Base-by-base conservation (phyloP, 2,329 filamentous ascomycete genomes). In the Decorospora gaudefroyi region DNA sequence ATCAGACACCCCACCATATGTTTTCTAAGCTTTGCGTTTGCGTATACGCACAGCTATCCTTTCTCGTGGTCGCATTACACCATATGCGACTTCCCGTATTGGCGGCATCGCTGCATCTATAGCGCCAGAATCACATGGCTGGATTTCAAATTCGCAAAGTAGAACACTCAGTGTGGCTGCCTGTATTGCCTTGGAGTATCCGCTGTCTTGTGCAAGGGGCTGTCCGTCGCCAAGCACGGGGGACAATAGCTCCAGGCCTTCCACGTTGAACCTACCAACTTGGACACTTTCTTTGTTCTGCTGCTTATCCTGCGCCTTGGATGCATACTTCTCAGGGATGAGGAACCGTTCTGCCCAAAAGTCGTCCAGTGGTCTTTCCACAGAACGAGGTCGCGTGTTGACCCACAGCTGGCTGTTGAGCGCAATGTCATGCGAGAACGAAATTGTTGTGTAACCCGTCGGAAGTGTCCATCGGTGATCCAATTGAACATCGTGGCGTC, bases 281-380 rank as follows among this genome's bases (percentile, higher is more conserved):
- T 40, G 27, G 9, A 46, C 11, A 7, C 26, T 21, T 15, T 32
- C 19, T 10, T 35, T 34, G 30, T 21, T 35, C 21, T 46, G 33
- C 9, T 22, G 21, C 22, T 39, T 28, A 19, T 21, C 16, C 10
- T 37, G 25, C 15, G 22, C 37, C 23, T 32, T 28, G 12, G 29
- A 29, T 12, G 7, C 26, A 22, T 26, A 15, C 4, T 44, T 50
- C 2, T 51, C 46, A 0, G 52, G 31, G 9, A 51, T 13, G 2
- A 60, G 29, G 29, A 67, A 68, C 0, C 63, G 51, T 35, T 64
- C 62, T 6, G 60, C 46, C 55, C 60, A 66, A 27, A 64, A 67
- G 6, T 61, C 53, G 8, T 59, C 48, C 6, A 68, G 47, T 6
- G 62, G 59, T 21, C 17, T 51, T 10, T 55, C 41, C 1, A 57